Conservation (phyloP, 257 asterid genomes). For the Gentiana straminea region DNA sequence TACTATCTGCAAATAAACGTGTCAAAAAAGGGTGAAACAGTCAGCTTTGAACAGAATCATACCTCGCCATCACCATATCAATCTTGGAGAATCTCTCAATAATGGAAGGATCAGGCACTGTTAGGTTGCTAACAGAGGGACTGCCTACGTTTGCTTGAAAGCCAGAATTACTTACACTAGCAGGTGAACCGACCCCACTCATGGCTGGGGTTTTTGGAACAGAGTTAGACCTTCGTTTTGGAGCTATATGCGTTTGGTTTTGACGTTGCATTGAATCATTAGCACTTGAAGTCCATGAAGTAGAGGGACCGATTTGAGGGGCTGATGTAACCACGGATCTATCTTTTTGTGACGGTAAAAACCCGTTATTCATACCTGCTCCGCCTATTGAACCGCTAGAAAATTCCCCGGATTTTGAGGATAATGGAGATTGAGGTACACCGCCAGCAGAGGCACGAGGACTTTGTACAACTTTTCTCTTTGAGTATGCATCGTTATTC, state of each 20-base stretch:
- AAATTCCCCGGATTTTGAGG: slow-evolving; percentile 90
- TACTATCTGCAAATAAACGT: too few species aligned
- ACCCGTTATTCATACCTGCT: slow-evolving; percentile 59
- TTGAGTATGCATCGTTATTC: slow-evolving; percentile 65
- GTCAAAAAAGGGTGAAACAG: too few species aligned
- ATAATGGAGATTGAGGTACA: slow-evolving; percentile 93
- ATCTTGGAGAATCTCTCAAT: slow-evolving; percentile 77
- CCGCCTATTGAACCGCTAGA: slow-evolving; percentile 94
- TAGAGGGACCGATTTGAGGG: slow-evolving; percentile 44
- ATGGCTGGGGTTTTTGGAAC: slow-evolving; percentile 59
- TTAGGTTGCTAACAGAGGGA: slow-evolving; percentile 64
- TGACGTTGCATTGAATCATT: slow-evolving; percentile 78
- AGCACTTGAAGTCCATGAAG: slow-evolving; percentile 57
- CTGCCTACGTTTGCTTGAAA: slow-evolving; percentile 60
- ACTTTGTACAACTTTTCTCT: slow-evolving; percentile 76
- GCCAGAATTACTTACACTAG: slow-evolving; percentile 71
- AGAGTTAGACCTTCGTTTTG: slow-evolving; percentile 73
- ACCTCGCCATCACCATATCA: slow-evolving; percentile 66
- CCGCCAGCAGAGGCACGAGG: slow-evolving; percentile 91
- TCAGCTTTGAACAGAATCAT: slow-evolving; percentile 10
- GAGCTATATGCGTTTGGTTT: slow-evolving; percentile 61
- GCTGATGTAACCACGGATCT: slow-evolving; percentile 61
- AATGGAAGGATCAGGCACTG: slow-evolving; percentile 47
- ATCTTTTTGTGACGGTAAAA: slow-evolving; percentile 59
- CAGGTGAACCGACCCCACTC: slow-evolving; percentile 91